A percentile compares a stretch with the other conserved stretches of the same genome.
phyloP scores from a whole-genome alignment of 108 stramenopile species.

The Conticribra weissflogii region DNA sequence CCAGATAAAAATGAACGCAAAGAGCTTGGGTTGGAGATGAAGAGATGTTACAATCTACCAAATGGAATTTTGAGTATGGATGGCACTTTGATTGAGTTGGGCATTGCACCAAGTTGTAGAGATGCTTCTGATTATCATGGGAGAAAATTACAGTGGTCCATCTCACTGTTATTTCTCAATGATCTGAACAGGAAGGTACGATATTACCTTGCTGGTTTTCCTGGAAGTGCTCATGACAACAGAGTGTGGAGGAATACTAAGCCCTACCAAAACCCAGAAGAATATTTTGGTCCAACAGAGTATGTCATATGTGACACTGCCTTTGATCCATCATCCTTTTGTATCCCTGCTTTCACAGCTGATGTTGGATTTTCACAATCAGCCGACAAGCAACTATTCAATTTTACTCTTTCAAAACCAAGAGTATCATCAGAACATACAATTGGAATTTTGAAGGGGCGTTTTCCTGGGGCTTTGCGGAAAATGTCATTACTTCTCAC shows the following conservation, averaged over 20 bases:
- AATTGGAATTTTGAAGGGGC: constrained; percentile 2
- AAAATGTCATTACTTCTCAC: background rate
- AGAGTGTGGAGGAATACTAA: constrained; percentile 2
- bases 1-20: constrained; percentile 31
- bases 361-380: no score
- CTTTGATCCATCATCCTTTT: no score
- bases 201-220: constrained; percentile 10
- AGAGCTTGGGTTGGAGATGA: constrained; percentile 8
- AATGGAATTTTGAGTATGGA: constrained; percentile 35
- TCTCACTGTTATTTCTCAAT: constrained; percentile 29
- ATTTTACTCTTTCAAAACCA: background rate
- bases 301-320: constrained; percentile 7
- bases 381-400: background rate
- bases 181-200: constrained; percentile 22
- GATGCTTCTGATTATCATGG: constrained; percentile 34
- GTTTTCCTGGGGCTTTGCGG: constrained; percentile 4
- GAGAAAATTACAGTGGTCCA: constrained; percentile 26
- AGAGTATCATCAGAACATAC: constrained; percentile 1
- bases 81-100: constrained; percentile 34
- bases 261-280: background rate
- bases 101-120: constrained; percentile 9
- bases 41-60: constrained; percentile 15
- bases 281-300: background rate
- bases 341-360: constrained; percentile 2
- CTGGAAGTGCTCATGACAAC: no score